Conservation (phyloP, 108 stramenopile genomes). For the Skeletonema marinoi region DNA sequence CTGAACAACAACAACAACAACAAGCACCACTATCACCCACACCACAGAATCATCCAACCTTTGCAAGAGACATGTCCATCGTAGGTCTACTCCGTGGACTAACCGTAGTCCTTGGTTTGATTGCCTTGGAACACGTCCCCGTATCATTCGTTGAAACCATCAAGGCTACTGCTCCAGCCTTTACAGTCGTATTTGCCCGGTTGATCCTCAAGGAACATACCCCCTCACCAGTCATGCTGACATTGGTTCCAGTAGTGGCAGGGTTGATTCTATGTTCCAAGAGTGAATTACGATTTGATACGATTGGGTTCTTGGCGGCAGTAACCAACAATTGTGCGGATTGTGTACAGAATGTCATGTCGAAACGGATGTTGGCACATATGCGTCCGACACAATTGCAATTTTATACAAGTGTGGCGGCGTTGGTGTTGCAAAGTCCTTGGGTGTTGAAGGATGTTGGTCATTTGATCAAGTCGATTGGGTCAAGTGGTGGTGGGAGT, state of each 20-base stretch:
- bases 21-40: background rate
- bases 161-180: conserved; percentile 54
- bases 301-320: conserved; percentile 50
- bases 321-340: conserved; percentile 52
- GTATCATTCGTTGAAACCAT: conserved; percentile 59
- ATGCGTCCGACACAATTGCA: conserved; percentile 49
- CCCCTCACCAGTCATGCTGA: conserved; percentile 34
- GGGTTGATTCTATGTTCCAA: conserved; percentile 47
- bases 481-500: background rate
- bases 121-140: conserved; percentile 51
- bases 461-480: conserved; percentile 7
- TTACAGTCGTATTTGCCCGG: conserved; percentile 45
- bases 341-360: conserved; percentile 58
- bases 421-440: conserved; percentile 43
- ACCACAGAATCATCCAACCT: conserved; percentile 1
- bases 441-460: conserved; percentile 31
- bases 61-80: conserved; percentile 44
- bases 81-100: conserved; percentile 46
- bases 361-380: conserved; percentile 46
- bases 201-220: conserved; percentile 47
- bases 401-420: conserved; percentile 52
- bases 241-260: conserved; percentile 45
- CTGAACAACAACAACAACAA: background rate
- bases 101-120: conserved; percentile 49
- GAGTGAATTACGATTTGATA: conserved; percentile 42